Base-by-base conservation (phyloP, 495 filamentous ascomycete species). In the Viridothelium virens region DNA sequence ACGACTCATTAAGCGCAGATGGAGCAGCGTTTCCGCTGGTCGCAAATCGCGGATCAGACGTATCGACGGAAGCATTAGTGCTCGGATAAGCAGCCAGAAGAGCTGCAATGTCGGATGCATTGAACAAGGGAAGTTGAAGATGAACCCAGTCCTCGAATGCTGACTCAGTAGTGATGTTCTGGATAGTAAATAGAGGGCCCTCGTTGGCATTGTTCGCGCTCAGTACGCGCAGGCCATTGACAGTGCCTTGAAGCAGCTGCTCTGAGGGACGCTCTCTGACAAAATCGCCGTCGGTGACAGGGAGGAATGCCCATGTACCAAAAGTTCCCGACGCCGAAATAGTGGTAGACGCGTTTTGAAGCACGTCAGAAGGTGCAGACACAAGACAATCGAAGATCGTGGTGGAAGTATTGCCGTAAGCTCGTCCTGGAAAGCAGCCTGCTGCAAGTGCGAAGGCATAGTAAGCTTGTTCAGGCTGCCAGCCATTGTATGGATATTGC, bases 211-310 rank as follows among this genome's bases (percentile, higher is more conserved):
- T 72, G 69, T 75, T 75, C 11, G 83, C 83, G 9, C 79, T 73
- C 0, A 88, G 75, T 5, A 85, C 73, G 34, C 78, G 74, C 31
- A 78, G 71, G 6, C 85, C 85, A 66, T 84, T 85, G 11, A 87
- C 77, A 66, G 74, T 70, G 63, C 80, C 80, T 33, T 73, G 66
- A 4, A 74, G 66, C 9, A 88, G 75, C 70, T 87, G 84, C 66
- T 77, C 71, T 37, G 75, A 80, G 12, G 86, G 85, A 5, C 76
- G 75, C 31, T 84, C 76, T 56, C 77, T 76, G 64, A 89, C 74
- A 66, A 87, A 82, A 2, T 73, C 73, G 3, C 82, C 86, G 67
- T 90, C 87, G 2, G 84, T 83, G 2, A 89, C 86, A 7, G 86
- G 86, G 36, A 85, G 70, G 68, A 88, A 88, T 1, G 77, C 84